Percentiles rank a stretch among this genome's conserved stretches.
Conservation (phyloP, 805 yeast species). For the Lipomyces lipofer region DNA sequence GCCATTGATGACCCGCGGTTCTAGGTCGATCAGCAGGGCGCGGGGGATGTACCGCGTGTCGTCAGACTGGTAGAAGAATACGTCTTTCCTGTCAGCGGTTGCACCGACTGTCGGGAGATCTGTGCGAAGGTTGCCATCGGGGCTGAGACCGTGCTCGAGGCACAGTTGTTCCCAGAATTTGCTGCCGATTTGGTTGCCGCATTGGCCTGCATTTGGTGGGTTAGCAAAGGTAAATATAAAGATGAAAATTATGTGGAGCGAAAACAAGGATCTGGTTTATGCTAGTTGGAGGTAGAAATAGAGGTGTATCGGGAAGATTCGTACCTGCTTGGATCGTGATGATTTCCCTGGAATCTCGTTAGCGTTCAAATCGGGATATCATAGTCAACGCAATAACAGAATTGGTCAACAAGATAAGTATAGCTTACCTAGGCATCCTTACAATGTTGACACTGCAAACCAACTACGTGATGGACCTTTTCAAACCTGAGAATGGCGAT, state of each 20-base stretch:
- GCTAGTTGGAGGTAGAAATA: background rate
- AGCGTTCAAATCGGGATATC: too few relatives aligned
- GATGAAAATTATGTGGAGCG: background rate
- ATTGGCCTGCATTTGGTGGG: slow-evolving; percentile 59
- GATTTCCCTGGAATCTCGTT: slow-evolving; percentile 33
- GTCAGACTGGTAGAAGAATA: slow-evolving; percentile 77
- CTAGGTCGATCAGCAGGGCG: slow-evolving; percentile 80
- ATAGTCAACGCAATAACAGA: too few relatives aligned
- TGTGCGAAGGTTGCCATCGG: slow-evolving; percentile 56
- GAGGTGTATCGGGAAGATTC: background rate
- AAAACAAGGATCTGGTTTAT: background rate
- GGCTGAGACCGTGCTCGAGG: slow-evolving; percentile 77
- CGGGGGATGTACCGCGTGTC: slow-evolving; percentile 83
- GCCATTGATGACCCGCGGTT: slow-evolving; percentile 71
- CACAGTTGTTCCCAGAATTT: slow-evolving; percentile 91
- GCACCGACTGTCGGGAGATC: slow-evolving; percentile 19
- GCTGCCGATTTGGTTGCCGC: slow-evolving; percentile 94
- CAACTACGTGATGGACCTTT: too few relatives aligned
- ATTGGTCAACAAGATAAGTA: too few relatives aligned
- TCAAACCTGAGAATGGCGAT: too few relatives aligned
- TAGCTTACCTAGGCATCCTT: too few relatives aligned
- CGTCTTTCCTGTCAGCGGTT: slow-evolving; percentile 68
- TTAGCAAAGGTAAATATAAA: background rate
- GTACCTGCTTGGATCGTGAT: slow-evolving; percentile 36
- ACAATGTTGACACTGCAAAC: too few relatives aligned